phyloP scores from a whole-genome alignment of 2,329 filamentous ascomycete species.

The Fusarium tjaetaba region DNA sequence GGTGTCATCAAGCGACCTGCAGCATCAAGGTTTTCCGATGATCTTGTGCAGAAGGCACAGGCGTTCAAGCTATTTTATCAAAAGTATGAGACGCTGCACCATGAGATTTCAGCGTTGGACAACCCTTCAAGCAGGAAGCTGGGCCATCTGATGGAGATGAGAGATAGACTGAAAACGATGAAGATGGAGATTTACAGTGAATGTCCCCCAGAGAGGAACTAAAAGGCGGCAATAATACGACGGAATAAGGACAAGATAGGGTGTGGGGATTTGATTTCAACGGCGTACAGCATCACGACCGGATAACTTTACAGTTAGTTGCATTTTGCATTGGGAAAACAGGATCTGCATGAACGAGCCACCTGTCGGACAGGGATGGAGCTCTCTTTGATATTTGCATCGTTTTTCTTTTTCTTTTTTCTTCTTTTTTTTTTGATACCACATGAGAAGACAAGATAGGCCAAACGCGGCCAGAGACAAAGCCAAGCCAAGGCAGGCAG shows the following conservation, averaged over 20 bases:
- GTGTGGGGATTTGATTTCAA: constrained; percentile 14
- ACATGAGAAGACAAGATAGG: constrained; percentile 32
- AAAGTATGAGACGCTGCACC: constrained; percentile 66
- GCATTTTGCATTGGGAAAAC: constrained; percentile 37
- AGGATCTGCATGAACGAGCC: constrained; percentile 40
- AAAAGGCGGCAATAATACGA: constrained; percentile 30
- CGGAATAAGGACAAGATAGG: constrained; percentile 12
- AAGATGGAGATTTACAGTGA: constrained; percentile 68
- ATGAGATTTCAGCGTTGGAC: constrained; percentile 61
- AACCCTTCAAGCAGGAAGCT: constrained; percentile 64
- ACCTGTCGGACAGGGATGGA: constrained; percentile 31
- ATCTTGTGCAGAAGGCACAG: constrained; percentile 63
- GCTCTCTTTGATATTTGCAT: constrained; percentile 41
- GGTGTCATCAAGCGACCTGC: constrained; percentile 45
- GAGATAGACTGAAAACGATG: constrained; percentile 62
- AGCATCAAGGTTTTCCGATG: constrained; percentile 45
- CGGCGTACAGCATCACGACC: constrained; percentile 42
- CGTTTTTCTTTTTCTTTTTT: constrained; percentile 2
- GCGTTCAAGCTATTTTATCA: constrained; percentile 67
- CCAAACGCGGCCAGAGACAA: constrained; percentile 20
- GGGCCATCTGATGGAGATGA: constrained; percentile 63
- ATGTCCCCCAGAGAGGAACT: constrained; percentile 47
- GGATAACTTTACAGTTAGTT: constrained; percentile 42
- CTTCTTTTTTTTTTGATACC: constrained; percentile 37
- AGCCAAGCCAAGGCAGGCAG: constrained; percentile 4